Evolutionary conservation across 192 early-diverging fungal species (phyloP).

Genomic region (Helicostylum pulchrum): DNA sequence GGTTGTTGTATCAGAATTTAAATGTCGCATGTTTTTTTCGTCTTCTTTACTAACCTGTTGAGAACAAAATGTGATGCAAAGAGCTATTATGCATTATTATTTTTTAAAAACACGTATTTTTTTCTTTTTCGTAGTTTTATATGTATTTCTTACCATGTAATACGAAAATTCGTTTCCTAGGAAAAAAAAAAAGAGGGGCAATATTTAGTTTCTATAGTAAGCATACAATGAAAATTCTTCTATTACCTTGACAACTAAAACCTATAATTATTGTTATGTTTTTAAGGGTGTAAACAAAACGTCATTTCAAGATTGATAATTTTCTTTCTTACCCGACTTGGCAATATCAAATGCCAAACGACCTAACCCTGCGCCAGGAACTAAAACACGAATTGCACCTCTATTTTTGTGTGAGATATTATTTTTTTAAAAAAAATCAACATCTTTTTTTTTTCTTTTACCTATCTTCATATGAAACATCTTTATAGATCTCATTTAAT

Average conservation of each 20-base stretch:
- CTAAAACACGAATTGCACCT: conserved; percentile 68
- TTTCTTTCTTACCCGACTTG: conserved; percentile 40
- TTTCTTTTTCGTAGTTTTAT: background rate
- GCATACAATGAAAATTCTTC: background rate
- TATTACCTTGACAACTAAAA: conserved; percentile 68
- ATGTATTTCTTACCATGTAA: conserved; percentile 69
- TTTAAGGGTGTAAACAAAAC: background rate
- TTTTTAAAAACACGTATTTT: background rate
- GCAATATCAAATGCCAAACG: conserved; percentile 90
- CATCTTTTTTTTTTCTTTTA: background rate
- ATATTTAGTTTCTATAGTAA: conserved; percentile 3
- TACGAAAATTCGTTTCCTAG: conserved; percentile 96
- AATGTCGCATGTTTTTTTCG: background rate
- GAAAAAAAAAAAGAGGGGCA: conserved; percentile 25
- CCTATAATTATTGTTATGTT: conserved; percentile 33
- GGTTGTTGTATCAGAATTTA: background rate
- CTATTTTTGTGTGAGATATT: conserved; percentile 26
- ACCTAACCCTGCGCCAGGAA: conserved; percentile 96
- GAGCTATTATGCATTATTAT: conserved; percentile 43
- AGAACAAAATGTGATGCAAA: conserved; percentile 91
- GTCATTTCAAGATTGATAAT: background rate
- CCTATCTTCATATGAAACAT: conserved; percentile 28
- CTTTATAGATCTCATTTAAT: conserved; percentile 57
- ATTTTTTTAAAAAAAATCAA: no score
- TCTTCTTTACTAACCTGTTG: conserved; percentile 55